Evolutionary conservation across 805 yeast genomes (phyloP), one percentile per base, ranked within the genome.

Genomic region (Myxozyma udenii): DNA sequence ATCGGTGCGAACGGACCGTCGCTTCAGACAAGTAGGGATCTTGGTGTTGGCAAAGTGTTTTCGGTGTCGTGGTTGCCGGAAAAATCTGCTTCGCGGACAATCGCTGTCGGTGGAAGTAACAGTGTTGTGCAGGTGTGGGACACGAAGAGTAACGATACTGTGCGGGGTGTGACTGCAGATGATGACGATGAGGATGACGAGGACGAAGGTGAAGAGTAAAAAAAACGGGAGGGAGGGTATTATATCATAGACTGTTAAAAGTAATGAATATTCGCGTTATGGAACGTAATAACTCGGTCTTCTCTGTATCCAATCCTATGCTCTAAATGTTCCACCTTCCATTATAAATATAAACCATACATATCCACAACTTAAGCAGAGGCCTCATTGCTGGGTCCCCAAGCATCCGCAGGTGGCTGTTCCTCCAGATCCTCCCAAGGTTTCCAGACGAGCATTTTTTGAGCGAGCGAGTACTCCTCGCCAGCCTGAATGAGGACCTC

Each of bases 61-160:
- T 76, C 88, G 2, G 74, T 87, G 9, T 71, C 85, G 7, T 93
- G 89, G 74, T 93, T 95, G 2, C 84, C 88, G 44, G 98, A 93
- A 68, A 71, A 79, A 50, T 86, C 85, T 41, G 81, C 89, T 2
- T 97, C 97, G 55, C 79, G 85, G 66, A 46, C 46, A 2, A 68
- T 93, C 58, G 82, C 83, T 19, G 78, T 88, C 55, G 98, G 96
- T 61, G 98, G 98, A 64, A 87, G 85, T 39, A 77, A 78, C 46
- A 84, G 89, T 16, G 84, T 85, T 12, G 74, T 93, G 68, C 90
- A 89, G 72, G 78, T 93, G 72, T 93, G 97, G 95, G 98, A 93
- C 71, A 77, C 83, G 6, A 85, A 90, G 67, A 79, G 87, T 47
- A 93, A 93, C 71, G 74, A 79, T 55, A 76, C 91, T 14, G 90